Conservation (phyloP, 768 basidiomycete species). For the Pleurotus cornucopiae region DNA sequence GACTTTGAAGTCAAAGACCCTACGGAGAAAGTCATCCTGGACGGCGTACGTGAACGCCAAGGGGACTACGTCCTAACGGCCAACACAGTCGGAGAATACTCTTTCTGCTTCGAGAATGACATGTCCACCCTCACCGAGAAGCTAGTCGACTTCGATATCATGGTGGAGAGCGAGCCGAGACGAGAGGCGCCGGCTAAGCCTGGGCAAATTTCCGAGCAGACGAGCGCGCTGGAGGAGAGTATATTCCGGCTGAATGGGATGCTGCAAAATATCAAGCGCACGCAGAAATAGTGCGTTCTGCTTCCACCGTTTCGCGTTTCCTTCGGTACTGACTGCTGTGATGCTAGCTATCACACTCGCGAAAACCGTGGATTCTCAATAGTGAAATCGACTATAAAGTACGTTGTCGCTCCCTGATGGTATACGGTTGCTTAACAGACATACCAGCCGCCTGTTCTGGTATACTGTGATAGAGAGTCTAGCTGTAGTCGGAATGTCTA, state of each 20-base stretch:
- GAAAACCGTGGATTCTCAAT: slow-evolving; percentile 93
- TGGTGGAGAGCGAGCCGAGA: slow-evolving; percentile 97
- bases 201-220: slow-evolving; percentile 88
- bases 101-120: slow-evolving; percentile 99
- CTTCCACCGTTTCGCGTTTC: neutral
- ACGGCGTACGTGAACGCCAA: slow-evolving; percentile 85
- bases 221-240: slow-evolving; percentile 90
- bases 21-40: slow-evolving; percentile 79
- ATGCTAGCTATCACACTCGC: slow-evolving; percentile 81
- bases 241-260: slow-evolving; percentile 87
- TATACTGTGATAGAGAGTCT: slow-evolving; percentile 81
- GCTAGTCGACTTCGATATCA: slow-evolving; percentile 92
- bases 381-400: slow-evolving; percentile 89
- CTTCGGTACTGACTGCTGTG: neutral
- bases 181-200: slow-evolving; percentile 85
- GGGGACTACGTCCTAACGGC: slow-evolving; percentile 98
- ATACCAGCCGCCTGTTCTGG: slow-evolving; percentile 85
- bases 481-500: slow-evolving; percentile 79
- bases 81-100: slow-evolving; percentile 83
- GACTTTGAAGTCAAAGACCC: slow-evolving; percentile 94
- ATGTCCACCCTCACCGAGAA: slow-evolving; percentile 94
- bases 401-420: slow-evolving; percentile 9
- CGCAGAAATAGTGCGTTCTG: slow-evolving; percentile 85
- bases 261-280: slow-evolving; percentile 85
- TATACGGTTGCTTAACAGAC: slow-evolving; percentile 7